These are phyloP conservation scores for Rubia peregrina DNA, from an alignment of 305 asterid species.

Conservation along the genomic window DNA sequence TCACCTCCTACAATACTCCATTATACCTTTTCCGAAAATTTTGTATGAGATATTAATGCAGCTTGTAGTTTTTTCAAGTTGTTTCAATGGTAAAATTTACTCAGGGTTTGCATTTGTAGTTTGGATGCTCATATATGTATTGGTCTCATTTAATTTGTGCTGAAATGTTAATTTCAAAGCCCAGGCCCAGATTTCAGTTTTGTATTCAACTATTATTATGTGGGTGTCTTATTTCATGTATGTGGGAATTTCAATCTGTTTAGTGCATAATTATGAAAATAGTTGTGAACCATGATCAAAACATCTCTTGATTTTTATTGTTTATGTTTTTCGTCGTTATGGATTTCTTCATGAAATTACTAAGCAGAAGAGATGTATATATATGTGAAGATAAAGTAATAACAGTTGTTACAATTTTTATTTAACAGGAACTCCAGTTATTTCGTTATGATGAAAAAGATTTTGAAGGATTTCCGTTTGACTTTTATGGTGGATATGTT, in stretches of 20 bases:
- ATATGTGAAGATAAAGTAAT: not conserved
- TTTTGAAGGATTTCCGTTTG: slow-evolving; percentile 84
- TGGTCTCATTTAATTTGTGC: not conserved
- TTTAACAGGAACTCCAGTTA: slow-evolving; percentile 75
- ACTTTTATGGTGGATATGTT: slow-evolving; percentile 84
- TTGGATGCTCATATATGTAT: not conserved
- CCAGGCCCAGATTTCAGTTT: not conserved
- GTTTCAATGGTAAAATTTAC: no score
- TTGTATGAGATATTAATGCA: not conserved
- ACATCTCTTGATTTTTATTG: not conserved
- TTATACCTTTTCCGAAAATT: not conserved
- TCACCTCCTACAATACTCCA: not conserved
- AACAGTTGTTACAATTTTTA: slow-evolving; percentile 2
- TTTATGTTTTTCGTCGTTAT: not conserved
- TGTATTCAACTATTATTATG: not conserved
- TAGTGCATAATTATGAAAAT: not conserved
- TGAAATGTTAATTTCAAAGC: not conserved
- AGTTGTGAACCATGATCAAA: not conserved
- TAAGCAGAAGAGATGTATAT: not conserved
- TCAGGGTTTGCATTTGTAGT: not conserved
- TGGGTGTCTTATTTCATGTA: not conserved
- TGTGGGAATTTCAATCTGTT: not conserved
- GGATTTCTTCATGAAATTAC: not conserved
- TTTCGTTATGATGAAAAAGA: slow-evolving; percentile 65
- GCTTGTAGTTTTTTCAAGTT: not conserved